A percentile compares a stretch with the other conserved stretches of the same genome.
Evolutionary conservation across 2,329 filamentous ascomycete genomes (phyloP).

Genomic region (Grosmannia serpens): DNA sequence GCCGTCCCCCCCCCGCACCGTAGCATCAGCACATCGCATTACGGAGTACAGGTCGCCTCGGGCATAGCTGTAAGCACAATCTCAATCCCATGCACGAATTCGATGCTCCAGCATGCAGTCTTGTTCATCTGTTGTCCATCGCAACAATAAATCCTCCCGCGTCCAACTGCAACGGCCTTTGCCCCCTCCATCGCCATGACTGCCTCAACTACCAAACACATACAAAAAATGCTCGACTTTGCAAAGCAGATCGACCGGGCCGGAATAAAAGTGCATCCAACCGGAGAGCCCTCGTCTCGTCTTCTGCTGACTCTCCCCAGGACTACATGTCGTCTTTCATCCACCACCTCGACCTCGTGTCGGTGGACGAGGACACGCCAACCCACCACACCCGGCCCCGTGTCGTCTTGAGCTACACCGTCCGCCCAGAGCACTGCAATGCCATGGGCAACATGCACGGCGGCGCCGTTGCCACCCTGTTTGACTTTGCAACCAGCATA

Average conservation of each 20-base stretch:
- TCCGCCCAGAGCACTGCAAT: conserved; percentile 42
- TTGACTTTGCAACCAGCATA: conserved; percentile 54
- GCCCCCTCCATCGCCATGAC: background rate
- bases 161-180: background rate
- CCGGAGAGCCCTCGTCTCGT: background rate
- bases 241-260: background rate
- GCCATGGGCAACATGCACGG: conserved; percentile 44
- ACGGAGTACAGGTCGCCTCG: too few species aligned
- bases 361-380: conserved; percentile 14
- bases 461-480: conserved; percentile 53
- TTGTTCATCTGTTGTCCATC: background rate
- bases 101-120: background rate
- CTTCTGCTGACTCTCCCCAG: conserved; percentile 2
- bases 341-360: conserved; percentile 28
- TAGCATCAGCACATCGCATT: background rate
- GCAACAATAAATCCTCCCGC: background rate
- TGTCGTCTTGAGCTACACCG: conserved; percentile 30
- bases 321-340: conserved; percentile 31
- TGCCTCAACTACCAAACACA: background rate
- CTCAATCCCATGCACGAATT: background rate
- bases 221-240: conserved; percentile 6
- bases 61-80: background rate
- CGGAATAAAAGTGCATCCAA: background rate
- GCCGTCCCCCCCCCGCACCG: background rate
- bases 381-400: conserved; percentile 5